Base-by-base conservation (phyloP, 2,329 filamentous ascomycete species). In the Fusarium sp. region DNA sequence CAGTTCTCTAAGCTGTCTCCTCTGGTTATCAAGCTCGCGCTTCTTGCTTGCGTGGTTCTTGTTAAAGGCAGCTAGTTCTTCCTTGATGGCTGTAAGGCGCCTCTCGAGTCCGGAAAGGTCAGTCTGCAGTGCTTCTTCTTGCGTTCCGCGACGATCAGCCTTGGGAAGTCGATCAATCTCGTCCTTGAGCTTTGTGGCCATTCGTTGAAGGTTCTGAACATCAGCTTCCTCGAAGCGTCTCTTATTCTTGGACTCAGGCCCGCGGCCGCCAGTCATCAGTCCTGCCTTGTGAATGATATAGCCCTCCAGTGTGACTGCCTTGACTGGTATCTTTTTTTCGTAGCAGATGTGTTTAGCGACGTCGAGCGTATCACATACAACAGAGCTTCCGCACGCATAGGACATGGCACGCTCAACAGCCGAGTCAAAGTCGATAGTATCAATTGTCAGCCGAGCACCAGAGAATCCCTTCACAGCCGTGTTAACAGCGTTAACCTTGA, bases 221-320 rank as follows among this genome's bases (percentile, higher is more conserved):
- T 97, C 93, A 8, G 90, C 86, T 68, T 97, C 93, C 70, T 97
- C 93, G 77, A 96, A 98, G 48, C 90, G 86, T 54, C 92, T 89
- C 63, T 92, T 90, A 56, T 88, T 87, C 73, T 90, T 91, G 42
- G 88, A 84, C 41, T 90, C 86, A 1, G 88, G 88, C 27, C 92
- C 89, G 60, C 93, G 90, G 65, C 95, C 95, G 81, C 95, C 95
- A 44, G 95, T 98, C 90, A 99, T 98, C 49, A 96, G 83, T 71
- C 95, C 95, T 41, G 91, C 93, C 74, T 98, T 98, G 79, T 97
- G 93, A 63, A 99, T 97, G 58, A 99, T 90, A 50, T 90, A 94
- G n/a, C 95, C 95, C 71, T 98, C 93, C 11, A 98, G 77, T 1
- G 93, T 96, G 11, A 99, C 94, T 6, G 94, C 93, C 75, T 98